A percentile compares a stretch with the other conserved stretches of the same genome.
Evolutionary conservation across 2,329 filamentous ascomycete genomes (phyloP).

Genomic region (Trichophyton mentagrophytes): DNA sequence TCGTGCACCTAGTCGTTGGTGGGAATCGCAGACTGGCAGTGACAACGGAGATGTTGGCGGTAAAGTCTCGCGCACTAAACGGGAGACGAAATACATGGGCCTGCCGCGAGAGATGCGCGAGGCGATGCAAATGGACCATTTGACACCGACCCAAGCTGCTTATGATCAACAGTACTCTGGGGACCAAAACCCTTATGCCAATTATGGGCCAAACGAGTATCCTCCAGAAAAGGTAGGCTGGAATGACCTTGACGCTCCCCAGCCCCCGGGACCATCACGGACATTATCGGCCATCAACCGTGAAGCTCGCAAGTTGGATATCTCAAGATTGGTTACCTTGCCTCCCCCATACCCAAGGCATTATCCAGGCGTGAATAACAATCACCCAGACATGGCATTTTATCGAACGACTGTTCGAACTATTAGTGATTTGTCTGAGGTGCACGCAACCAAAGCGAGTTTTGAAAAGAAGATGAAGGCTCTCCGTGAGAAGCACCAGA

Average conservation of each 20-base stretch:
- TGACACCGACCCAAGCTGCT: slow-evolving; percentile 2
- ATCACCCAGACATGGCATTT: slow-evolving; percentile 72
- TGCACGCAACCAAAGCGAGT: slow-evolving; percentile 50
- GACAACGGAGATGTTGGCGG: slow-evolving; percentile 56
- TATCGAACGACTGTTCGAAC: slow-evolving; percentile 62
- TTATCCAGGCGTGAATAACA: slow-evolving; percentile 91
- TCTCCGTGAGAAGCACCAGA: slow-evolving; percentile 41
- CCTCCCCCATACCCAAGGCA: slow-evolving; percentile 90
- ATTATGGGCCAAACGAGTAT: slow-evolving; percentile 46
- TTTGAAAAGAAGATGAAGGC: slow-evolving; percentile 39
- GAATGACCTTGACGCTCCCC: slow-evolving; percentile 33
- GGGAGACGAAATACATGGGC: slow-evolving; percentile 96
- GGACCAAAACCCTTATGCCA: slow-evolving; percentile 11
- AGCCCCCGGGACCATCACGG: slow-evolving; percentile 15
- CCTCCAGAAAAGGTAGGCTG: slow-evolving; percentile 52
- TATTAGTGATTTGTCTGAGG: slow-evolving; percentile 60
- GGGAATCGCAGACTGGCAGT: slow-evolving; percentile 59
- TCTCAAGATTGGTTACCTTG: slow-evolving; percentile 82
- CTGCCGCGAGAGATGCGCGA: slow-evolving; percentile 64
- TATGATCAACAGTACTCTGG: slow-evolving; percentile 8
- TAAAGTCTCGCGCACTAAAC: slow-evolving; percentile 62
- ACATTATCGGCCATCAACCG: slow-evolving; percentile 13
- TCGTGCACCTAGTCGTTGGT: slow-evolving; percentile 83
- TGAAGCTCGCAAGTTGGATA: slow-evolving; percentile 54
- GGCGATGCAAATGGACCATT: slow-evolving; percentile 53